Evolutionary conservation across 2,329 filamentous ascomycete genomes (phyloP), one percentile per base, ranked within the genome.

Genomic region (Scedosporium boydii): DNA sequence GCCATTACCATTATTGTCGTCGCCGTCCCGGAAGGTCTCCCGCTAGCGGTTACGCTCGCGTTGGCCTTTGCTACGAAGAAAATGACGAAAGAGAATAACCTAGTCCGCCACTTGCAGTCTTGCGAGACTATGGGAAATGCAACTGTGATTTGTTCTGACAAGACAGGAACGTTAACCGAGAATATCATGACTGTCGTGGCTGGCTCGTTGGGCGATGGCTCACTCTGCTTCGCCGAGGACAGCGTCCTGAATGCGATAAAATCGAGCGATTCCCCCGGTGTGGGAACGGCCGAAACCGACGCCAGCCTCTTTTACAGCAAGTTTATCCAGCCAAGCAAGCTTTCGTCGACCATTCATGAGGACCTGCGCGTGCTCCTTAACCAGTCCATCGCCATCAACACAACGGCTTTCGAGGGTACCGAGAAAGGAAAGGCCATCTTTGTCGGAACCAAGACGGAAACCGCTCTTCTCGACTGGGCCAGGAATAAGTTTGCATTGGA

Each of bases 81-180:
- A 53, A 86, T 86, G 83, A 76, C 86, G 14, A 82, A 80, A 68
- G 83, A 86, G 66, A 85, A 86, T 67, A 86, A 86, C 64, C 70
- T 86, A 55, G 83, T 86, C 58, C 82, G 83, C 14, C 74, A 84
- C 46, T 72, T 86, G 46, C 78, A 82, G 60, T 84, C 84, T 2
- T 86, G 82, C 67, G 83, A 86, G 66, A 85, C 83, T 4, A 86
- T 86, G 83, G 83, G 83, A 6, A 86, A 86, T 67, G 84, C 84
- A 10, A 86, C 83, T 0, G 83, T 80, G 6, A 80, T 87, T 58
- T 87, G 85, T 69, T 86, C 83, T 1, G 85, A 87, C 68, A 87
- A 87, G 70, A 87, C 85, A 0, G 85, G 85, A 3, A 87, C 85
- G 0, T 73, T 87, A 26, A 87, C 84, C 0, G 81, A 85, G 66